Base-by-base conservation (phyloP, 139 green algal species). In the Pleodorina starrii region DNA sequence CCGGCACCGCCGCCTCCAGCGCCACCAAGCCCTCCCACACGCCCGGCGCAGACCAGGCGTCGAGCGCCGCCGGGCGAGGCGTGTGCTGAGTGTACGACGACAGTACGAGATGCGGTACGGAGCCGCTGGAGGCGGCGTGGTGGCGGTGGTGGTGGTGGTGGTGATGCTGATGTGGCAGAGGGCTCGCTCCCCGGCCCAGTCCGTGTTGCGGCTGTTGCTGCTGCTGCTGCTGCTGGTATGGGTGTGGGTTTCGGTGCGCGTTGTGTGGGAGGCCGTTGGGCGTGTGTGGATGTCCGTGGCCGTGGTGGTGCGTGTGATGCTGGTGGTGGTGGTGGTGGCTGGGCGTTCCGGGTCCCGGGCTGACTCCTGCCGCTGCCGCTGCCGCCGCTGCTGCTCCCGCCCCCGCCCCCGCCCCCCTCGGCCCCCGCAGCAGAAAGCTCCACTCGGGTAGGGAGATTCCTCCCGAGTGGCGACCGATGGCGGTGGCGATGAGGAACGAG, bases 371-470 rank as follows among this genome's bases (percentile, higher is more conserved):
- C n/a, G 27, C 21, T 73, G 63, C 3, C 35, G 63, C 29, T 42
- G 54, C 21, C 54, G 54, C 21, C 54, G 63, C 21, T 16, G 32
- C 32, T 21, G 68, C 1, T 23, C 16, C 35, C n/a, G 5, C 32
- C 78, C 5, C 54, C 51, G 4, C 75, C 75, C 5, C 66, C 1
- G 57, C 40, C 72, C 38, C 25, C 25, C 50, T 77, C 69, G 86
- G 51, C 14, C 95, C 95, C 23, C 93, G 89, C 74, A 97, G 90
- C n/a, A 98, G 77, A 84, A 97, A 94, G 75, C 92, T 85, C 96
- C 96, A 98, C 60, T 97, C 94, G 2, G 68, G 43, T 9, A 29
- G 17, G 0, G 35, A 72, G 19, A 97, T 91, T 5, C 77, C 44
- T 16, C 93, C 93, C 11, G 51, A 78, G 0, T 91, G 57, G 40